Evolutionary conservation across 2,329 filamentous ascomycete species (phyloP).

Genomic region (Mariannaea sp.): DNA sequence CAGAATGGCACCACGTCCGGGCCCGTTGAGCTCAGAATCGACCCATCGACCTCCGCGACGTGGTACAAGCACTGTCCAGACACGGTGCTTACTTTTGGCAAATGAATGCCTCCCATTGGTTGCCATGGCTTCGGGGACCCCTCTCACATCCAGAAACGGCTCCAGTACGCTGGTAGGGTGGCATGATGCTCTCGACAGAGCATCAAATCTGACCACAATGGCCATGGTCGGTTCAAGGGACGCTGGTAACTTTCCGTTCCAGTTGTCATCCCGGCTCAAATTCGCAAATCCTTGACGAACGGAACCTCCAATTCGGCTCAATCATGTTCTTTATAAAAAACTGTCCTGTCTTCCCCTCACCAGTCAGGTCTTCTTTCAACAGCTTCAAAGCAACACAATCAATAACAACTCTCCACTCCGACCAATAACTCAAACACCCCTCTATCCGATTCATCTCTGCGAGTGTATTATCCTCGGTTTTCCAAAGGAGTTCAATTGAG

Average conservation of each 20-base stretch:
- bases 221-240: conserved; percentile 25
- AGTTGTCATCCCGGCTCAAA: conserved; percentile 23
- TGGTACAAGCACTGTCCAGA: conserved; percentile 11
- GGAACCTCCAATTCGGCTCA: conserved; percentile 19
- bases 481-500: conserved; percentile 11
- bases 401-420: conserved; percentile 30
- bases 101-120: conserved; percentile 23
- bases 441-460: conserved; percentile 29
- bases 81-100: conserved; percentile 31
- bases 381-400: conserved; percentile 21
- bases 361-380: conserved; percentile 25
- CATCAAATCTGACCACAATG: conserved; percentile 39
- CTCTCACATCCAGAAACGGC: conserved; percentile 22
- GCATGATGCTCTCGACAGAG: conserved; percentile 35
- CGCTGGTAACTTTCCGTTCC: conserved; percentile 33
- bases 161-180: conserved; percentile 20
- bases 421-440: conserved; percentile 13
- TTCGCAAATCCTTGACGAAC: conserved; percentile 18
- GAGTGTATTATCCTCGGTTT: conserved; percentile 22
- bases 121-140: conserved; percentile 1
- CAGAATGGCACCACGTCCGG: conserved; percentile 36
- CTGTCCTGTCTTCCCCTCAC: conserved; percentile 23
- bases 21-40: conserved; percentile 30
- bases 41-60: conserved; percentile 29
- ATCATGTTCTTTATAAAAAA: conserved; percentile 34